Evolutionary conservation across 192 early-diverging fungal species (phyloP).

Genomic region (Coemansia pectinata): DNA sequence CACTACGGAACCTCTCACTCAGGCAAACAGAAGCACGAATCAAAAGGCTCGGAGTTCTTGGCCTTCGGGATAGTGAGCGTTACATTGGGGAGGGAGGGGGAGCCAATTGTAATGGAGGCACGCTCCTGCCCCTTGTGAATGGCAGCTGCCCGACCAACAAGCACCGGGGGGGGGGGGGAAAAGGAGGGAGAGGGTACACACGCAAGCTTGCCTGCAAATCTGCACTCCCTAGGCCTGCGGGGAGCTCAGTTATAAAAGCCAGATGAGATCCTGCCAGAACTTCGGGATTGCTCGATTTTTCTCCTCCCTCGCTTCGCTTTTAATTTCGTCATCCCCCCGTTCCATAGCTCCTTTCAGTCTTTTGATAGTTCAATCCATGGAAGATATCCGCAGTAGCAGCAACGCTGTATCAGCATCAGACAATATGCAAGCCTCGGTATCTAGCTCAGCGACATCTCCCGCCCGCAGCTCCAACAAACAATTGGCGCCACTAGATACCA

Average conservation of each 20-base stretch:
- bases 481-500: constrained; percentile 1
- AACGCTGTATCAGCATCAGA: not conserved
- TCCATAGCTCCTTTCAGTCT: not conserved
- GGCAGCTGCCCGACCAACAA: not conserved
- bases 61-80: not conserved
- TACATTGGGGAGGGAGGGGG: not conserved
- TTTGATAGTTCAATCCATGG: not conserved
- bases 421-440: not conserved
- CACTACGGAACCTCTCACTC: not conserved
- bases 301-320: not conserved
- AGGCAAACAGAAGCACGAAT: not conserved
- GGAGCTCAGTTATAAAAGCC: constrained; percentile 1
- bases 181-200: not conserved
- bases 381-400: not conserved
- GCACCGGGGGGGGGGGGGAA: not conserved
- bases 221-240: not conserved
- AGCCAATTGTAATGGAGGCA: not conserved
- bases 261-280: not conserved
- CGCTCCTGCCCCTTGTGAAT: not conserved
- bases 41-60: not conserved
- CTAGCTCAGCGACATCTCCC: not conserved
- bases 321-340: not conserved
- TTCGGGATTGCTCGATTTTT: not conserved
- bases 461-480: not conserved
- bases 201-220: not conserved